Percentiles rank a stretch among this genome's conserved stretches.
These are phyloP conservation scores for Fusarium sp. DNA, from an alignment of 2,329 filamentous ascomycete genomes.

Conservation along the genomic window DNA sequence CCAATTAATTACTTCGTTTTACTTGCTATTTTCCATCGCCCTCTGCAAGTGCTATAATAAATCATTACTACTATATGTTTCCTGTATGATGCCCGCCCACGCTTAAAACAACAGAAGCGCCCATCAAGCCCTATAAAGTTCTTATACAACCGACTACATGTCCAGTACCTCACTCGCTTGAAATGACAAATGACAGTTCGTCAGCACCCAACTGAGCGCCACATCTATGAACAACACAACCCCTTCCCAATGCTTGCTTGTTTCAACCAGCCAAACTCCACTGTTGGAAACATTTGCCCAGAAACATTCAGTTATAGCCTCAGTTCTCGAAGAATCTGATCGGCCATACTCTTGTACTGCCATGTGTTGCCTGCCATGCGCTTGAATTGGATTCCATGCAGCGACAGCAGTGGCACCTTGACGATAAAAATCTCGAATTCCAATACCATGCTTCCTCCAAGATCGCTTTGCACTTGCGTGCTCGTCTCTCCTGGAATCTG, in stretches of 20 bases:
- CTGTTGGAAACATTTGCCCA: conserved; percentile 3
- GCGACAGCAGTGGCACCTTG: conserved; percentile 90
- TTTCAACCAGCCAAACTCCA: conserved; percentile 12
- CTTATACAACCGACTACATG: conserved; percentile 41
- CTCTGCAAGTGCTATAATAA: conserved; percentile 22
- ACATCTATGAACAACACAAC: conserved; percentile 31
- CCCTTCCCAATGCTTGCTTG: conserved; percentile 16
- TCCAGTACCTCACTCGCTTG: conserved; percentile 14
- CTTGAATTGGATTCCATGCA: conserved; percentile 99
- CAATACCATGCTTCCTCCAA: conserved; percentile 84
- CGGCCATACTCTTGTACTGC: conserved; percentile 99
- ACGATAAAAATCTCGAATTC: conserved; percentile 98
- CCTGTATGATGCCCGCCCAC: conserved; percentile 39
- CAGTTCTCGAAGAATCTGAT: conserved; percentile 89
- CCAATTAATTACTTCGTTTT: conserved; percentile 38
- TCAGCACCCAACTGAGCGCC: conserved; percentile 20
- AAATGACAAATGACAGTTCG: conserved; percentile 15
- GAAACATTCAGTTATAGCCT: conserved; percentile 67
- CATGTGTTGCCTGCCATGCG: conserved; percentile 94
- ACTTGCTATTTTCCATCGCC: conserved; percentile 1
- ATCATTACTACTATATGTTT: conserved; percentile 45
- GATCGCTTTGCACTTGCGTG: conserved; percentile 90
- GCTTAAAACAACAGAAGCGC: conserved; percentile 31
- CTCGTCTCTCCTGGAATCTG: conserved; percentile 85
- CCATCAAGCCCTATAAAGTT: conserved; percentile 25